phyloP scores from a whole-genome alignment of 2,329 filamentous ascomycete genomes.

The Taxawa tesnikishii region DNA sequence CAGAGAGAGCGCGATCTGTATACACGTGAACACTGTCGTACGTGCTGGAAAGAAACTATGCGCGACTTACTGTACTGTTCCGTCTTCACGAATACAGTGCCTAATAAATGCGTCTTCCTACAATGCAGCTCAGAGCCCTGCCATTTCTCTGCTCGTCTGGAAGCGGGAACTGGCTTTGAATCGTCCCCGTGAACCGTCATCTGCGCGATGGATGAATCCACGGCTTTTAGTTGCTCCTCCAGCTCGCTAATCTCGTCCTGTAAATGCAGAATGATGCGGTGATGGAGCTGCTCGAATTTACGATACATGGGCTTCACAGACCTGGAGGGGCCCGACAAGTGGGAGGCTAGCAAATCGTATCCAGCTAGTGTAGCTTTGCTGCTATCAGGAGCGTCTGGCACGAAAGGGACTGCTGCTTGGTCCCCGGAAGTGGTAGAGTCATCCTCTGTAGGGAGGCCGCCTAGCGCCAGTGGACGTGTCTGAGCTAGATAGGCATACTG shows the following conservation, averaged over 20 bases:
- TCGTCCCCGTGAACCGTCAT: conserved; percentile 15
- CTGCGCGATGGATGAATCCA: conserved; percentile 50
- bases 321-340: conserved; percentile 1
- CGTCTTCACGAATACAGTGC: conserved; percentile 52
- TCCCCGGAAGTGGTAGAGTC: conserved; percentile 4
- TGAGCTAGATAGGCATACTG: not conserved
- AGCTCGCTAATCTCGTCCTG: conserved; percentile 76
- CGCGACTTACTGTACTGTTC: conserved; percentile 51
- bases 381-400: conserved; percentile 18
- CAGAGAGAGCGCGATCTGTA: conserved; percentile 46
- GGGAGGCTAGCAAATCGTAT: conserved; percentile 47
- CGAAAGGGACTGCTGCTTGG: conserved; percentile 10
- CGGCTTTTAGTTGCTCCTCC: conserved; percentile 60
- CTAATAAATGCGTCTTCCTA: conserved; percentile 48
- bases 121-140: conserved; percentile 46
- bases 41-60: not conserved
- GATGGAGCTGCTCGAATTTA: conserved; percentile 70
- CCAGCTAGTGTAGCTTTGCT: conserved; percentile 29
- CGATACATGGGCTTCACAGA: conserved; percentile 56
- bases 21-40: conserved; percentile 11
- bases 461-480: not conserved
- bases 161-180: conserved; percentile 34
- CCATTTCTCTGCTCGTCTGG: conserved; percentile 44
- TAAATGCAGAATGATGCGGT: conserved; percentile 67
- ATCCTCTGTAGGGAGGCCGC: not conserved